phyloP scores from a whole-genome alignment of 139 green algal species.

The Auxenochlorella pyrenoidosa region DNA sequence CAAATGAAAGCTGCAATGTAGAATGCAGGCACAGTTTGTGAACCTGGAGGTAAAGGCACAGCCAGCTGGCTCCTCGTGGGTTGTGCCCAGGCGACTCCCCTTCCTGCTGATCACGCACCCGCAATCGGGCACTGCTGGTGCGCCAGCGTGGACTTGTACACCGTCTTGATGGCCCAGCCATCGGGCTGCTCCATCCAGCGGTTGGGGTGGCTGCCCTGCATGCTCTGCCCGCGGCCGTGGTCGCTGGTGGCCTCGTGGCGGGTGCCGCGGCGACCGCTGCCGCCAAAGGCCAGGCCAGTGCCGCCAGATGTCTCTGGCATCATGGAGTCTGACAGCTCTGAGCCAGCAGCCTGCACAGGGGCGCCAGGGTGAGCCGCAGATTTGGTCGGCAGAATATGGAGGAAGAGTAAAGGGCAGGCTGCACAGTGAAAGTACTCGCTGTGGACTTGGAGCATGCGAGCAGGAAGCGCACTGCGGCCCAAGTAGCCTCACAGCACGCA shows the following conservation, averaged over 20 bases:
- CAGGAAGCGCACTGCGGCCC: too few relatives aligned
- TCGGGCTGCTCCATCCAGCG: slow-evolving; percentile 43
- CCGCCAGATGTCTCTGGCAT: not conserved
- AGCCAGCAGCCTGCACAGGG: not conserved
- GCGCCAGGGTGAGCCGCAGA: not conserved
- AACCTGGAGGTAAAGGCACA: too few relatives aligned
- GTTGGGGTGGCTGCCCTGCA: slow-evolving; percentile 39
- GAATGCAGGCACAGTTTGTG: too few relatives aligned
- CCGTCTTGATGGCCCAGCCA: slow-evolving; percentile 44
- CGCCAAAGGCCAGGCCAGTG: not conserved
- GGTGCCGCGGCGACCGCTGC: not conserved
- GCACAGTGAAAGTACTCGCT: not conserved
- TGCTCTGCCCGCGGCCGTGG: not conserved
- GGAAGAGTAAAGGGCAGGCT: not conserved
- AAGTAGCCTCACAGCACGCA: not conserved
- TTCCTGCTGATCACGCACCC: not conserved
- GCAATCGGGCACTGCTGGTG: slow-evolving; percentile 50
- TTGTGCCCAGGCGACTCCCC: not conserved
- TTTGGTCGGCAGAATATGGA: not conserved
- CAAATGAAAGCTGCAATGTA: too few relatives aligned
- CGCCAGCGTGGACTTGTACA: slow-evolving; percentile 48
- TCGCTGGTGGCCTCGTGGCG: slow-evolving; percentile 10
- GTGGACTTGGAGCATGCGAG: too few relatives aligned
- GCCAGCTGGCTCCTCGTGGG: not conserved
- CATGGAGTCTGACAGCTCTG: slow-evolving; percentile 12